A percentile compares a stretch with the other conserved stretches of the same genome.
Conservation (phyloP, 805 yeast species). For the Candida chilensis region DNA sequence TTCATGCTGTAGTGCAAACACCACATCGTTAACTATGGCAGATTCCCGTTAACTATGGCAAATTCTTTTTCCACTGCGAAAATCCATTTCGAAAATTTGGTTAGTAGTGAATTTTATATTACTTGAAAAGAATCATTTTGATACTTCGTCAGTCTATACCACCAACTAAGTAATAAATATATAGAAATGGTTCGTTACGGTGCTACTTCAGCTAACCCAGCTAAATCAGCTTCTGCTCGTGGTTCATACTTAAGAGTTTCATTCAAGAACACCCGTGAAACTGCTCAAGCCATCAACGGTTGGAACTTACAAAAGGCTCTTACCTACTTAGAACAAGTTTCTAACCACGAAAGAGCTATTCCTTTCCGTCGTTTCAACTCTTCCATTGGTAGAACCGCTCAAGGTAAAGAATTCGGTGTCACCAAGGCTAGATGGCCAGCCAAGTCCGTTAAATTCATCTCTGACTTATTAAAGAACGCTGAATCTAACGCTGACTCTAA, state of each 20-base stretch:
- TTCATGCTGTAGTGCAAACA: too few species aligned
- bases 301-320: constrained; percentile 97
- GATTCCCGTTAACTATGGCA: too few species aligned
- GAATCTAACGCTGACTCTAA: constrained; percentile 98
- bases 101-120: too few species aligned
- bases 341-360: constrained; percentile 98
- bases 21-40: too few species aligned
- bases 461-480: constrained; percentile 94
- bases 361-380: constrained; percentile 98
- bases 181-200: constrained; percentile 98
- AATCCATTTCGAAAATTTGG: too few species aligned
- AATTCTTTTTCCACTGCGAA: too few species aligned
- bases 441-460: constrained; percentile 92
- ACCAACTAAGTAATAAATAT: too few species aligned
- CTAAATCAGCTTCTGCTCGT: constrained; percentile 98
- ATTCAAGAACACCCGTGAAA: constrained; percentile 99
- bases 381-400: constrained; percentile 98
- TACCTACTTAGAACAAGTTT: constrained; percentile 89
- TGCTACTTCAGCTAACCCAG: constrained; percentile 98
- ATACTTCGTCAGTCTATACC: too few species aligned
- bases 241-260: constrained; percentile 99
- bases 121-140: too few species aligned
- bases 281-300: constrained; percentile 97
- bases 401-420: constrained; percentile 99
- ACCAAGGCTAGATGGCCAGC: constrained; percentile 99